phyloP scores from a whole-genome alignment of 352 stramenopile genomes.

The Plasmopara muralis region DNA sequence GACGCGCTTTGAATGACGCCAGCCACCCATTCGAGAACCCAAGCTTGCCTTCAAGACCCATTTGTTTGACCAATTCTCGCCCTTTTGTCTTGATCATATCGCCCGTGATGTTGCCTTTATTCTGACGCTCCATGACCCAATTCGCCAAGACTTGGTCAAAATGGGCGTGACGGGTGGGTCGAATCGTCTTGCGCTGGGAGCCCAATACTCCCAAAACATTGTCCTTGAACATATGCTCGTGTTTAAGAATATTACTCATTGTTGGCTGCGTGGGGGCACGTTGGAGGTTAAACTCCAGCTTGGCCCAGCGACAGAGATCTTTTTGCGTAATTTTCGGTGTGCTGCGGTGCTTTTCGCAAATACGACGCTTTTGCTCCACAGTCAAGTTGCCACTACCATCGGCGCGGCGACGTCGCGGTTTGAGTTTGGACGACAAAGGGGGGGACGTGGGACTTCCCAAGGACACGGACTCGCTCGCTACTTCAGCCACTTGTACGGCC shows the following conservation, averaged over 20 bases:
- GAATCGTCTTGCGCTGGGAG: constrained; percentile 79
- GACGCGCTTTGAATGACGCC: constrained; percentile 76
- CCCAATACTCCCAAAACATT: constrained; percentile 72
- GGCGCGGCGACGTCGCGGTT: constrained; percentile 31
- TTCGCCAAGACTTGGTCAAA: constrained; percentile 84
- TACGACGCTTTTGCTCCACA: constrained; percentile 83
- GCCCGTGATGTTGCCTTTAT: constrained; percentile 84
- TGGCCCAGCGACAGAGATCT: constrained; percentile 81
- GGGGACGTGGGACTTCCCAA: not conserved
- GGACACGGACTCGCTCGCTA: not conserved
- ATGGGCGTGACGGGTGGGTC: constrained; percentile 60
- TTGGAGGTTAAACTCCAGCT: constrained; percentile 84
- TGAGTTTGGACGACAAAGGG: constrained; percentile 1
- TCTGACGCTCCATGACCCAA: constrained; percentile 86
- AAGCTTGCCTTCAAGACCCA: constrained; percentile 74
- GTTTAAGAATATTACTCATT: constrained; percentile 84
- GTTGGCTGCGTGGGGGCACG: constrained; percentile 75
- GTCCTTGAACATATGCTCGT: constrained; percentile 84
- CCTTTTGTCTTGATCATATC: constrained; percentile 86
- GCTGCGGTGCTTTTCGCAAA: constrained; percentile 81
- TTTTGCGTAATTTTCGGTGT: constrained; percentile 87
- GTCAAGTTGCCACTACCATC: constrained; percentile 77
- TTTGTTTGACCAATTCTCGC: constrained; percentile 74
- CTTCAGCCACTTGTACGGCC: constrained; percentile 8
- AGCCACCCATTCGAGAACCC: constrained; percentile 85